Base-by-base conservation (phyloP, 306 rosid species). In the Medicago lupulina region DNA sequence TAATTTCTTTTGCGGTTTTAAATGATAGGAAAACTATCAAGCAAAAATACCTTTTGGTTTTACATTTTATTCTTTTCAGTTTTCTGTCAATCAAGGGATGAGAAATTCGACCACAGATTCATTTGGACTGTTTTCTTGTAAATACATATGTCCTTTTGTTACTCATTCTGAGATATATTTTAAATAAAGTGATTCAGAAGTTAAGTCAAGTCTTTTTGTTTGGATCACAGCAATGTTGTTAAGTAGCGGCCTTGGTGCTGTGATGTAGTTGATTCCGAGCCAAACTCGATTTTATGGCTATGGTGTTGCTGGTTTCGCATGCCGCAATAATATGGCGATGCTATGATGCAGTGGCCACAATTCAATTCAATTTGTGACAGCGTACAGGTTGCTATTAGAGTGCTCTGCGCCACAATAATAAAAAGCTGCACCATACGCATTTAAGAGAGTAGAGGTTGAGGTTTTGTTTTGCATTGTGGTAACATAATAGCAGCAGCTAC, bases 1-100 rank as follows among this genome's bases (percentile, higher is more conserved):
- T 46, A 12, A 3, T 46, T 46, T 46, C 31, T 57, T 40, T 8
- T 50, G n/a, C 13, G 1, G 55, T 40, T 8, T 54, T 49, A 28
- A 60, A 11, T 74, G 44, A 16, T 60, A 60, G 46, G 51, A 59
- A 74, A 74, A 31, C 59, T 73, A 73, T 44, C 5, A 73, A 15
- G 46, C 34, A n/a, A 31, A 55, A 41, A 73, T 43, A 21, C 18
- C 17, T 59, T 59, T 15, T 59, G 4, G 47, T 60, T 54, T 71
- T 43, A n/a, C 11, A 23, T 2, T 46, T 43, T 60, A 58, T 25
- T 23, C 9, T 21, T 31, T 49, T 60, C 46, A 16, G 17, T 67
- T 60, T 74, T 62, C 9, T 47, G 38, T 61, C 19, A 46, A 46
- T 61, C 58, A 11, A 25, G 59, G 57, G 58, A 23, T 60, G 58